Conservation (phyloP, 768 basidiomycete genomes). For the Hortiboletus campestris region DNA sequence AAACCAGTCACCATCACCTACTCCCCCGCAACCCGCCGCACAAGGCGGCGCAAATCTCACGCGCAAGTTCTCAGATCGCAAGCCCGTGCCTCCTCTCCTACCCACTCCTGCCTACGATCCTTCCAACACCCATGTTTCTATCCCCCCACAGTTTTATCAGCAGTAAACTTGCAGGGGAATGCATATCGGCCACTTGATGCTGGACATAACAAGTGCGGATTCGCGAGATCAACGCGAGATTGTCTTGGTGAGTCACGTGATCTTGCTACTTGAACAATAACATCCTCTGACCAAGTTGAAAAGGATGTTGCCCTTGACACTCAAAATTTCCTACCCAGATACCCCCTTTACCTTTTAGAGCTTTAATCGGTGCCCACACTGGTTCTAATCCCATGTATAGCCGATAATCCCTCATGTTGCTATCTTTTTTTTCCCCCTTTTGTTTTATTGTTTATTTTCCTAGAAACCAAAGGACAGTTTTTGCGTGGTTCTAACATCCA, state of each 20-base stretch:
- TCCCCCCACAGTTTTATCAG: constrained; percentile 21
- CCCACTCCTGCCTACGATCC: constrained; percentile 23
- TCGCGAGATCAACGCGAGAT: background rate
- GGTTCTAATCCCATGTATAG: constrained; percentile 4
- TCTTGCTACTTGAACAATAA: background rate
- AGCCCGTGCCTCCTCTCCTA: constrained; percentile 32
- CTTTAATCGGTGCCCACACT: background rate
- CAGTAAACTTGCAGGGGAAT: background rate
- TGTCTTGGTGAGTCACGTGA: constrained; percentile 5
- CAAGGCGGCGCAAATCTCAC: constrained; percentile 32
- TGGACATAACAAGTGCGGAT: background rate
- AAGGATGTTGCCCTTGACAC: background rate
- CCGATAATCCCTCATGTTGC: constrained; percentile 13
- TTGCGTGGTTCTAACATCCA: background rate
- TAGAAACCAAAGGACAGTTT: background rate
- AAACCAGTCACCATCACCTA: constrained; percentile 14
- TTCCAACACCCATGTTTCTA: constrained; percentile 17
- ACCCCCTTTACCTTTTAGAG: constrained; percentile 1
- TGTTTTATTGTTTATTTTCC: constrained; percentile 1
- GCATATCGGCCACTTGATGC: background rate
- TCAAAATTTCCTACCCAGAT: background rate
- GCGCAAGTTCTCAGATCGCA: constrained; percentile 35
- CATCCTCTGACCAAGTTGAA: background rate
- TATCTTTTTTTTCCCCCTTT: background rate
- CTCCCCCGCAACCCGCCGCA: constrained; percentile 7